Evolutionary conservation across 164 flowering plant genomes (phyloP).

Genomic region (Vitis rotundifolia): DNA sequence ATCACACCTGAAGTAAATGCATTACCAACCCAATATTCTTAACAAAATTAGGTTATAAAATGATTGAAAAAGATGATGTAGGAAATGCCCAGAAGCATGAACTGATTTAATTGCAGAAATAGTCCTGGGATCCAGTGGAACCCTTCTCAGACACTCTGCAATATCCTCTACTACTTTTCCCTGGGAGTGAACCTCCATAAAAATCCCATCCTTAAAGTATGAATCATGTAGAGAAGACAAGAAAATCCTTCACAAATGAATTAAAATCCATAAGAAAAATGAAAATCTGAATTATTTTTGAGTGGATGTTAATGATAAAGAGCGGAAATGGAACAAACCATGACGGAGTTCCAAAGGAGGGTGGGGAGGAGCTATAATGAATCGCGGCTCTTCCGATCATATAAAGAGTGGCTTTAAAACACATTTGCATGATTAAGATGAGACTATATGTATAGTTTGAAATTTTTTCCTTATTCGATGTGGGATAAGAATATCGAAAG

Average conservation of each 20-base stretch:
- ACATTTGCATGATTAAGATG: too few species aligned
- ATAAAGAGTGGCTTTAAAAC: too few species aligned
- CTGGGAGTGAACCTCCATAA: conserved; percentile 9
- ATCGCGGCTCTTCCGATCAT: too few species aligned
- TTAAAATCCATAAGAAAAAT: too few species aligned
- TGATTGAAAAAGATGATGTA: too few species aligned
- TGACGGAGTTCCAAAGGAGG: conserved; percentile 32
- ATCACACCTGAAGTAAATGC: conserved; percentile 7
- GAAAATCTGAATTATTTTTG: not conserved
- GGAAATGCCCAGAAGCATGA: conserved; percentile 9
- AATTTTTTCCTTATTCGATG: too few species aligned
- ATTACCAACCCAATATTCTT: not conserved
- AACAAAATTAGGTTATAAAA: not conserved
- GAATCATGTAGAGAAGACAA: too few species aligned
- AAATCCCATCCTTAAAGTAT: conserved; percentile 6
- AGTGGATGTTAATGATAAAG: too few species aligned
- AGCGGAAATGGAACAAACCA: conserved; percentile 14
- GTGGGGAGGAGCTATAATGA: conserved; percentile 21
- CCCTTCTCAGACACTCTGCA: conserved; percentile 3
- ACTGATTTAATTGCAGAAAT: conserved; percentile 19
- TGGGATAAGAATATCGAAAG: too few species aligned
- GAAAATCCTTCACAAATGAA: too few species aligned
- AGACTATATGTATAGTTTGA: too few species aligned
- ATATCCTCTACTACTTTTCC: conserved; percentile 11
- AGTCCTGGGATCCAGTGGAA: conserved; percentile 5